Evolutionary conservation across 345 rosid genomes (phyloP), one percentile per base, ranked within the genome.

Genomic region (Eucalyptus victrix): DNA sequence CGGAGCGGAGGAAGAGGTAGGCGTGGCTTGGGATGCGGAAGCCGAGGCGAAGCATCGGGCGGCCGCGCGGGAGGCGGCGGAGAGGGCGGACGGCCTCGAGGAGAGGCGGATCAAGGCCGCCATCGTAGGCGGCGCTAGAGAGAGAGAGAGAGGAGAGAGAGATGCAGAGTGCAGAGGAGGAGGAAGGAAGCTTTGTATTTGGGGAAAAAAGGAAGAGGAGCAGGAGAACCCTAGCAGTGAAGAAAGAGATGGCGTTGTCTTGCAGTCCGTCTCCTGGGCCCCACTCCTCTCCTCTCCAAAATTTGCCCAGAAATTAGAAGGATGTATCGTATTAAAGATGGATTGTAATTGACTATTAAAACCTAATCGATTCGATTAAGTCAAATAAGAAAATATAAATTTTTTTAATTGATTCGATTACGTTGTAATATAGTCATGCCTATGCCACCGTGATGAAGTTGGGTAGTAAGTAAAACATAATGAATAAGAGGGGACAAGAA

Each of bases 1-100:
- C 24, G 54, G 90, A 23, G 21, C 58, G 19, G 14, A 88, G 76
- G 88, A 89, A 86, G 49, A 93, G 87, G 89, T 24, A 72, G 89
- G 69, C n/a, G 49, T 53, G 65, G 89, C 37, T 51, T 50, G 67
- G 49, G 60, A 32, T 32, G 58, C 83, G 89, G 51, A 89, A 91
- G 80, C n/a, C 24, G 92, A 49, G 81, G 92, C 80, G 65, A 53
- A 40, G n/a, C 62, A 80, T 17, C 60, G 60, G 88, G 69, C n/a
- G 88, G 88, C 47, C 0, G 3, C 67, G 19, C 67, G 40, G 34
- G 60, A 50, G 58, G 42, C 4, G 87, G 60, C 56, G 40, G 60
- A 86, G 28, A 37, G 14, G 58, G 40, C 13, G 26, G 58, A 86
- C 26, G 54, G 58, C 19, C 37, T 9, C 87, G 56, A 53, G 87